These are phyloP conservation scores for Wickerhamiella cacticola DNA, from an alignment of 805 yeast species.

Conservation along the genomic window DNA sequence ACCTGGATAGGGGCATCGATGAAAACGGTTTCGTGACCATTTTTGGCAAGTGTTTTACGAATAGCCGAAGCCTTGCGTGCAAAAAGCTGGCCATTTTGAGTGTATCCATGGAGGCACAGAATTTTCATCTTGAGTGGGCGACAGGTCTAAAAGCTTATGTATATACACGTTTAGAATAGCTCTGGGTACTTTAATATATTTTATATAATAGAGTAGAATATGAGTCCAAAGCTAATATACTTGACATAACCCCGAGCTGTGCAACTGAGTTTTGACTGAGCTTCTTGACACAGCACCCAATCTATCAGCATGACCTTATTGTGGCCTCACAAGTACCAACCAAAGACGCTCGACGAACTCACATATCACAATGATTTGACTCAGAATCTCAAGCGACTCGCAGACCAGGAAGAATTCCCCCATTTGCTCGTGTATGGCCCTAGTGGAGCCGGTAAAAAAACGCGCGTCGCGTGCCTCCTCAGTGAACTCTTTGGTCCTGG, in stretches of 20 bases:
- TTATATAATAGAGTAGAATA: too few relatives aligned
- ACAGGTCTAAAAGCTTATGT: conserved; percentile 1
- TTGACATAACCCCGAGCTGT: too few relatives aligned
- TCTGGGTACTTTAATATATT: not conserved
- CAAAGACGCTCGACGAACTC: conserved; percentile 49
- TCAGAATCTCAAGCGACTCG: conserved; percentile 46
- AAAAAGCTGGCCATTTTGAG: conserved; percentile 76
- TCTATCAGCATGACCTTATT: conserved; percentile 47
- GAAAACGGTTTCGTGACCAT: conserved; percentile 60
- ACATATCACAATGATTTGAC: conserved; percentile 61
- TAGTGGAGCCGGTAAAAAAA: conserved; percentile 93
- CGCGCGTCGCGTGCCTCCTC: conserved; percentile 71
- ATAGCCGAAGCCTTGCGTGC: conserved; percentile 84
- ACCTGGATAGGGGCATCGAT: conserved; percentile 67
- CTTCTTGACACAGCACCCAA: too few relatives aligned
- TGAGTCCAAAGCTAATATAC: too few relatives aligned
- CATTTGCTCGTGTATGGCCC: conserved; percentile 91
- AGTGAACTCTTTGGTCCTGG: conserved; percentile 72
- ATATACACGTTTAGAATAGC: not conserved
- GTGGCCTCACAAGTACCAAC: conserved; percentile 95
- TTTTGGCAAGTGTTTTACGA: conserved; percentile 57
- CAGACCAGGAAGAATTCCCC: conserved; percentile 75
- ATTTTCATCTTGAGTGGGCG: conserved; percentile 38
- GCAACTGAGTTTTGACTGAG: too few relatives aligned
- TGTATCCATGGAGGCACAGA: conserved; percentile 69